Conservation (phyloP, 2,329 filamentous ascomycete genomes). For the Cordyceps sp. region DNA sequence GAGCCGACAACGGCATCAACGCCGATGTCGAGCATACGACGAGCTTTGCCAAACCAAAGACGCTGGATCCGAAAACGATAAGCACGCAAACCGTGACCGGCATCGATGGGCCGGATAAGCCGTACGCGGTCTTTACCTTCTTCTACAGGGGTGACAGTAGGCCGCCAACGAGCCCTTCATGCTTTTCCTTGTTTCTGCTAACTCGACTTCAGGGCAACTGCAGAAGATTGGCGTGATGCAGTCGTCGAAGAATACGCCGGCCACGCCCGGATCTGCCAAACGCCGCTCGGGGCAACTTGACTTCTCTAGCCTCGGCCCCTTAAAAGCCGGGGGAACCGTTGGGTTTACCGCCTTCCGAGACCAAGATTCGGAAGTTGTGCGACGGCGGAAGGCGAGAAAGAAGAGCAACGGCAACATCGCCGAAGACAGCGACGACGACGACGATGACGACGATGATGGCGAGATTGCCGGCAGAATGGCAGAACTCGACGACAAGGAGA, state of each 20-base stretch:
- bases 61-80: slow-evolving; percentile 89
- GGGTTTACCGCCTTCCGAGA: slow-evolving; percentile 85
- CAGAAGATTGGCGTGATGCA: slow-evolving; percentile 88
- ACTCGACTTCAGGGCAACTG: slow-evolving; percentile 55
- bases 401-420: slow-evolving; percentile 51
- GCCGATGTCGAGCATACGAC: slow-evolving; percentile 91
- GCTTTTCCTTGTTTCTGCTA: not conserved
- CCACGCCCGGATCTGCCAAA: slow-evolving; percentile 47
- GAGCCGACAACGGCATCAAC: slow-evolving; percentile 44
- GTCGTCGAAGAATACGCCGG: slow-evolving; percentile 45
- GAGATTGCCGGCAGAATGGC: slow-evolving; percentile 48
- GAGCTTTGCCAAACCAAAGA: slow-evolving; percentile 93
- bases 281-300: slow-evolving; percentile 71
- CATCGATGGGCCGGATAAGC: slow-evolving; percentile 88
- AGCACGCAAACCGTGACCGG: slow-evolving; percentile 98
- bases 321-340: slow-evolving; percentile 76
- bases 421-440: slow-evolving; percentile 56
- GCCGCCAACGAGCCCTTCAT: slow-evolving; percentile 19
- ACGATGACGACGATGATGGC: slow-evolving; percentile 47
- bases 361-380: slow-evolving; percentile 34
- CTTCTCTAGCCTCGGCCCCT: slow-evolving; percentile 67
- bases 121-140: slow-evolving; percentile 94
- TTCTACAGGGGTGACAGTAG: slow-evolving; percentile 90
- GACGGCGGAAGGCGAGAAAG: slow-evolving; percentile 41
- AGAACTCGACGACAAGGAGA: slow-evolving; percentile 45